Conservation (phyloP, 805 yeast species). For the Grigorovia yakushimaensis region DNA sequence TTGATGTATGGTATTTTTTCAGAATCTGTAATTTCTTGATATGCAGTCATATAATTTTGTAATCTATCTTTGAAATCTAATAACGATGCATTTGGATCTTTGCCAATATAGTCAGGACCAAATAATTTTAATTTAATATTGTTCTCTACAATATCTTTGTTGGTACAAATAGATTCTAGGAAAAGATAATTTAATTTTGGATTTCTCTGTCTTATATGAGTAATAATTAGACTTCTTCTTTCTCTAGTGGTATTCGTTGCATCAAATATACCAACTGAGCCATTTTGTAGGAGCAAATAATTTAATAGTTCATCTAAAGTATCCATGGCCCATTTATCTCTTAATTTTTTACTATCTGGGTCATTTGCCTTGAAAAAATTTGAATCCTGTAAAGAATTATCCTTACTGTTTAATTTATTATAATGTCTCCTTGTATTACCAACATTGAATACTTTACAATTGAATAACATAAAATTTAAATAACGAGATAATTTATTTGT, state of each 20-base stretch:
- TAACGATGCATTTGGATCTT: conserved; percentile 74
- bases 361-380: conserved; percentile 81
- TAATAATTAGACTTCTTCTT: conserved; percentile 52
- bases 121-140: conserved; percentile 76
- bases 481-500: conserved; percentile 86
- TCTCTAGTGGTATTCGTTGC: conserved; percentile 68
- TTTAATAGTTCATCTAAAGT: conserved; percentile 78
- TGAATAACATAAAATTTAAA: conserved; percentile 89
- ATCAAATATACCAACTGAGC: conserved; percentile 87
- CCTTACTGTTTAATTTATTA: conserved; percentile 20
- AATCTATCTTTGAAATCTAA: conserved; percentile 76
- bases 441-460: conserved; percentile 83
- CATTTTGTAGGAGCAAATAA: conserved; percentile 68
- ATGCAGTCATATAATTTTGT: conserved; percentile 75
- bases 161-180: conserved; percentile 81
- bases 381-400: conserved; percentile 32
- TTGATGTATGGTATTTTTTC: conserved; percentile 77
- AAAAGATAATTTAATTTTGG: conserved; percentile 69
- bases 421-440: conserved; percentile 88
- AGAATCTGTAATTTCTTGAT: conserved; percentile 78
- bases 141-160: conserved; percentile 65
- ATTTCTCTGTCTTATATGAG: conserved; percentile 45
- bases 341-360: conserved; percentile 45
- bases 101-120: conserved; percentile 86
- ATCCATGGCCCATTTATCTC: conserved; percentile 96